These are phyloP conservation scores for Talaromyces marneffei DNA, from an alignment of 2,329 filamentous ascomycete species.

Conservation along the genomic window DNA sequence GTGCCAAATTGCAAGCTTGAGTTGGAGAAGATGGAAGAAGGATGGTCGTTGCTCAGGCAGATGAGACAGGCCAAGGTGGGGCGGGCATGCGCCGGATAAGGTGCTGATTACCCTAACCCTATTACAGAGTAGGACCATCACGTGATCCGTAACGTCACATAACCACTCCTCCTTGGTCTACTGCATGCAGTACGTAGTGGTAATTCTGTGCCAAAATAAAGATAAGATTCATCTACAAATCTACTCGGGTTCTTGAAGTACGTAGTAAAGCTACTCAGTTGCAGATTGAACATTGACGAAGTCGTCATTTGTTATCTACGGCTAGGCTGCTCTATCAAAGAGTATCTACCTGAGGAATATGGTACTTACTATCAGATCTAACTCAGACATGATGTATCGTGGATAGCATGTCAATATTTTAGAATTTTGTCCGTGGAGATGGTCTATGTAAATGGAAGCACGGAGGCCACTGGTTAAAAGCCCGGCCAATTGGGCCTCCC, in stretches of 20 bases:
- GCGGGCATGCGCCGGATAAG: not conserved
- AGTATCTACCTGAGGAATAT: not conserved
- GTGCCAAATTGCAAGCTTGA: not conserved
- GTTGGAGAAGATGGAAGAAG: not conserved
- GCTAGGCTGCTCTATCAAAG: not conserved
- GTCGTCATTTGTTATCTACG: not conserved
- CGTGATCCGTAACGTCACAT: too few relatives aligned
- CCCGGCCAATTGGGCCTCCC: slow-evolving; percentile 3
- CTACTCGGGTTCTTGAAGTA: too few relatives aligned
- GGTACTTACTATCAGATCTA: not conserved
- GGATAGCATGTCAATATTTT: not conserved
- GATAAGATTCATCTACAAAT: too few relatives aligned
- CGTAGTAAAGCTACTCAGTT: too few relatives aligned
- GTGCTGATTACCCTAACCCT: not conserved
- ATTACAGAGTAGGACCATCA: too few relatives aligned
- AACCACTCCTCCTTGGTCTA: too few relatives aligned
- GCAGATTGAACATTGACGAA: too few relatives aligned
- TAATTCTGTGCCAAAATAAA: too few relatives aligned
- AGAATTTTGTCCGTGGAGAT: too few relatives aligned
- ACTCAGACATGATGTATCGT: not conserved
- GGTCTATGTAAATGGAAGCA: not conserved
- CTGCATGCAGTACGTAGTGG: too few relatives aligned
- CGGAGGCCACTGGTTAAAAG: not conserved
- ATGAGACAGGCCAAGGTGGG: not conserved
- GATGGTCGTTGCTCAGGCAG: not conserved